Conservation (phyloP, 2,329 filamentous ascomycete species). For the Penicillium rolfsii region DNA sequence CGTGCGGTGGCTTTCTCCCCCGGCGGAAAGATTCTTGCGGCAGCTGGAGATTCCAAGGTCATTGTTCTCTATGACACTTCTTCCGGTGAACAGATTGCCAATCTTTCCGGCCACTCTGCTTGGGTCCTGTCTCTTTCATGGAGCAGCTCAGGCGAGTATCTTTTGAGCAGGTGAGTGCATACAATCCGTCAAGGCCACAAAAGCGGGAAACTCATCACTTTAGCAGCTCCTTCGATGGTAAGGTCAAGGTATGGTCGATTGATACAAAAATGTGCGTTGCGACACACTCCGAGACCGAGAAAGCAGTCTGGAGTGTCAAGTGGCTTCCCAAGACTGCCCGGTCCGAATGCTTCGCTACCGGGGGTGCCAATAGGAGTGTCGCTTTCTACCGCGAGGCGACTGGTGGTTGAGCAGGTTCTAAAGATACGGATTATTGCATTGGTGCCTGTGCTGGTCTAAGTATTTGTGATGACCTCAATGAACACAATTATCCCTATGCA, state of each 20-base stretch:
- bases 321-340: slow-evolving; percentile 74
- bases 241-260: slow-evolving; percentile 94
- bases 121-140: slow-evolving; percentile 94
- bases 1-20: slow-evolving; percentile 87
- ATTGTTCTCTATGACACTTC: slow-evolving; percentile 91
- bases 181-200: neutral
- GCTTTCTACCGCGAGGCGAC: slow-evolving; percentile 85
- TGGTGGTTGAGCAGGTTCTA: slow-evolving; percentile 54
- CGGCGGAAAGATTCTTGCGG: slow-evolving; percentile 78
- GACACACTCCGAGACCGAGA: slow-evolving; percentile 89
- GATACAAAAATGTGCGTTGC: slow-evolving; percentile 83
- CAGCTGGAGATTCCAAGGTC: slow-evolving; percentile 83
- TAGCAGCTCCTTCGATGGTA: slow-evolving; percentile 77
- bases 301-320: slow-evolving; percentile 78
- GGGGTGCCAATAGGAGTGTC: slow-evolving; percentile 74
- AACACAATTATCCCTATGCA: slow-evolving; percentile 19
- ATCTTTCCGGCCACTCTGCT: slow-evolving; percentile 74
- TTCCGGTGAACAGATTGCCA: slow-evolving; percentile 90
- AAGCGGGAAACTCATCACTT: slow-evolving; percentile 17
- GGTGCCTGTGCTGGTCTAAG: slow-evolving; percentile 1
- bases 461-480: slow-evolving; percentile 20
- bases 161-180: slow-evolving; percentile 70
- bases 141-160: slow-evolving; percentile 89
- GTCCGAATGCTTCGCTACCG: slow-evolving; percentile 74
- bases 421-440: neutral